Conservation (phyloP, 2,329 filamentous ascomycete species). For the Phoma sp. region DNA sequence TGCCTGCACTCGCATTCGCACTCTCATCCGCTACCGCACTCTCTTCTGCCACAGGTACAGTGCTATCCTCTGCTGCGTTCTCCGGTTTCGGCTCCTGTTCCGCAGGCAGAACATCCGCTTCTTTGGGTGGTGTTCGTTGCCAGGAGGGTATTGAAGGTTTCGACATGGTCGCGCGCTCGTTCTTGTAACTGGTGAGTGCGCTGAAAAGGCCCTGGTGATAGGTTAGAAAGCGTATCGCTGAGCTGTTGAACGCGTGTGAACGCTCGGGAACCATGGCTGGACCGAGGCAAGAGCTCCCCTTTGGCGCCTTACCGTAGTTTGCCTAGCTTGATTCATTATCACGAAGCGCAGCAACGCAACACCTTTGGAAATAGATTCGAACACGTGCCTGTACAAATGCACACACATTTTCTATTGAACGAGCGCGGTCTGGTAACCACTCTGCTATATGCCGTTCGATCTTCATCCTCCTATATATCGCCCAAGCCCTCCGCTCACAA, state of each 20-base stretch:
- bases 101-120: constrained; percentile 16
- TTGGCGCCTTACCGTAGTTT: not conserved
- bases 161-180: constrained; percentile 18
- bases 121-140: constrained; percentile 35
- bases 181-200: not conserved
- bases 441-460: too few species aligned
- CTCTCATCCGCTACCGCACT: not conserved
- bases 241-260: constrained; percentile 11
- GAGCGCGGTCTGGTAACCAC: too few species aligned
- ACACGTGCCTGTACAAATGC: not conserved
- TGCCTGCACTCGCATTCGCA: constrained; percentile 11
- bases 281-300: constrained; percentile 24
- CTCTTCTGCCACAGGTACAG: constrained; percentile 22
- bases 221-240: not conserved
- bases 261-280: constrained; percentile 28
- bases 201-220: not conserved
- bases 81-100: constrained; percentile 23
- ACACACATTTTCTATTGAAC: too few species aligned
- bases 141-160: constrained; percentile 44
- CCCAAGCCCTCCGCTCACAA: too few species aligned
- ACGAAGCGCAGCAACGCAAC: not conserved
- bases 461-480: too few species aligned
- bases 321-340: not conserved
- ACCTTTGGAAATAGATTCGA: not conserved
- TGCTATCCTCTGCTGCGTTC: constrained; percentile 15